These are phyloP conservation scores for Luvunga scandens DNA, from an alignment of 345 rosid genomes.

Conservation along the genomic window DNA sequence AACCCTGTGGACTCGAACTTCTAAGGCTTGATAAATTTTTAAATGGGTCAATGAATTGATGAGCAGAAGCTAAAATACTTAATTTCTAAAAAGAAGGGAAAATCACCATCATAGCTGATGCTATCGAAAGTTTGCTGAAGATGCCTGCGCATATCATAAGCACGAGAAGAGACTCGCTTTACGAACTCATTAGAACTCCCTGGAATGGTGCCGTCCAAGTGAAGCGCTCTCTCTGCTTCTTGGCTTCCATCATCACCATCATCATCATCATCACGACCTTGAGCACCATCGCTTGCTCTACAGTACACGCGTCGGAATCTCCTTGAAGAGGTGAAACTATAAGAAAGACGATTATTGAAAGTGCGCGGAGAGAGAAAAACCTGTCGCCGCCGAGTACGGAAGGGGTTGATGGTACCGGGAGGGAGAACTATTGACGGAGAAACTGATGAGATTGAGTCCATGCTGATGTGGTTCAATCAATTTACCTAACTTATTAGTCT, in stretches of 20 bases:
- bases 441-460: conserved; percentile 72
- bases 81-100: neutral
- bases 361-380: conserved; percentile 29
- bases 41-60: neutral
- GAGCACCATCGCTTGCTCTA: conserved; percentile 33
- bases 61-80: neutral
- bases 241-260: conserved; percentile 40
- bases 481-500: neutral
- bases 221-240: conserved; percentile 83
- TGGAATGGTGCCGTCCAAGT: conserved; percentile 90
- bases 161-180: conserved; percentile 87
- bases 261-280: conserved; percentile 29
- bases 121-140: conserved; percentile 76
- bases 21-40: neutral
- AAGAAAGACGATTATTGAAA: conserved; percentile 22
- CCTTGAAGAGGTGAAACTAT: conserved; percentile 26
- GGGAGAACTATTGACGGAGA: conserved; percentile 84
- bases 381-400: conserved; percentile 29
- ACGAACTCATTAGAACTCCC: conserved; percentile 81
- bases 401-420: conserved; percentile 38
- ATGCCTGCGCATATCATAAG: conserved; percentile 92
- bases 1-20: neutral
- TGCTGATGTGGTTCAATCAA: conserved; percentile 8
- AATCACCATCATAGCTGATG: conserved; percentile 86
- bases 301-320: conserved; percentile 33